Evolutionary conservation across 352 stramenopile genomes (phyloP).

Genomic region (Lagenidium sp.): DNA sequence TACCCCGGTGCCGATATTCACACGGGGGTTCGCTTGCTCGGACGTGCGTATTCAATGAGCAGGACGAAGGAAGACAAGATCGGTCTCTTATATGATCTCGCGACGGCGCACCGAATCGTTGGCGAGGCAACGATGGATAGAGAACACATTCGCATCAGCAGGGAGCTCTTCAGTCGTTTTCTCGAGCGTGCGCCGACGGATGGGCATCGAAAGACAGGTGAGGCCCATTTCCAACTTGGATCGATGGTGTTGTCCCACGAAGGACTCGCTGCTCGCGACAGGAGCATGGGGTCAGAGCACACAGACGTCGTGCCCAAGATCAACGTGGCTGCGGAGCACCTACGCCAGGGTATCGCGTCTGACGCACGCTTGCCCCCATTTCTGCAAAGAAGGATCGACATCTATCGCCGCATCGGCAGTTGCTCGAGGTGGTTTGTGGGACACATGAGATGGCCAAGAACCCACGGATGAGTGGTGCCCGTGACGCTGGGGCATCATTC

Average conservation of each 20-base stretch:
- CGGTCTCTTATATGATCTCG: too few relatives aligned
- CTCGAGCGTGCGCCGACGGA: neutral
- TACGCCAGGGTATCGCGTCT: neutral
- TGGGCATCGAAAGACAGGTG: slow-evolving; percentile 3
- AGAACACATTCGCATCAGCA: too few relatives aligned
- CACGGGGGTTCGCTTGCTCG: too few relatives aligned
- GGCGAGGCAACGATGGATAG: too few relatives aligned
- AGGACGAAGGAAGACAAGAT: too few relatives aligned
- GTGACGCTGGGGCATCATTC: neutral
- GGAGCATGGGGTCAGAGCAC: neutral
- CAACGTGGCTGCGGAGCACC: neutral
- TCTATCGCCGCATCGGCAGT: neutral
- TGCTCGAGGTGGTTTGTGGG: neutral
- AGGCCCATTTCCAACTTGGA: slow-evolving; percentile 1
- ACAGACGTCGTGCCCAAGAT: too few relatives aligned
- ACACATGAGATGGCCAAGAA: too few relatives aligned
- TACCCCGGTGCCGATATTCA: too few relatives aligned
- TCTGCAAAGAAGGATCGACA: too few relatives aligned
- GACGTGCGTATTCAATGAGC: too few relatives aligned
- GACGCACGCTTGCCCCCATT: neutral
- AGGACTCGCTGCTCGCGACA: neutral
- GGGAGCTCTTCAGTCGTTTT: slow-evolving; percentile 5
- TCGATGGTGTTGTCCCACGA: neutral
- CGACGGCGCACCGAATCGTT: too few relatives aligned
- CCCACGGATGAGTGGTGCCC: too few relatives aligned